Percentiles rank a stretch among this genome's conserved stretches.
Conservation (phyloP, 78 protist species). For the Pigoraptor vietnamica region DNA sequence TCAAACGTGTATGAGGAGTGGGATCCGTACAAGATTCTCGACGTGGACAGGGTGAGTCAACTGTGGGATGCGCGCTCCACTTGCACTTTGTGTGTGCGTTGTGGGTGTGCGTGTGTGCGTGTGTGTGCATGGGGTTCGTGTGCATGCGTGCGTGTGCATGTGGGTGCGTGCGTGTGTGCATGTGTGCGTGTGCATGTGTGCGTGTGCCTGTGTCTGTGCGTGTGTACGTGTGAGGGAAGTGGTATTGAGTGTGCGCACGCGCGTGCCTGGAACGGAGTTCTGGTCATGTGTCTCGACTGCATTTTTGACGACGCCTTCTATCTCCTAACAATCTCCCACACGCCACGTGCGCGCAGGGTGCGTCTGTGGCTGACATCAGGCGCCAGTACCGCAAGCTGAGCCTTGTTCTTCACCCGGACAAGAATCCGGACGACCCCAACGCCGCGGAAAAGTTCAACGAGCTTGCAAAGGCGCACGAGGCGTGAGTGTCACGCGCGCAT, state of each 20-base stretch:
- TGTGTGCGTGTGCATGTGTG: no score
- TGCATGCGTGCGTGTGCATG: no score
- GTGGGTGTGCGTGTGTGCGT: not conserved
- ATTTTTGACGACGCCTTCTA: no score
- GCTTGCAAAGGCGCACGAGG: constrained; percentile 48
- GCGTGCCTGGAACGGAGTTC: no score
- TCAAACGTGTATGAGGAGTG: not conserved
- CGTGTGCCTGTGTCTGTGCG: no score
- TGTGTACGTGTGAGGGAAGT: no score
- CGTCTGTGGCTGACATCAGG: not conserved
- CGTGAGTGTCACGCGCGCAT: not conserved
- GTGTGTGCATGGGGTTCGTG: not conserved
- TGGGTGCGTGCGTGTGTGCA: no score
- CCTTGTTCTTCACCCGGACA: not conserved
- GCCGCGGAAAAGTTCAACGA: constrained; percentile 24
- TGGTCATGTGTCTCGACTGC: no score
- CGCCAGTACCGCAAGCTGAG: not conserved
- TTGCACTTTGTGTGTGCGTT: not conserved
- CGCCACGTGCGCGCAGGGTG: no score
- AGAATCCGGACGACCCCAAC: constrained; percentile 6
- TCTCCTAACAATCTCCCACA: no score
- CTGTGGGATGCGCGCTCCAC: no score
- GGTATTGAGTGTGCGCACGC: no score
- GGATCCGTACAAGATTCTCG: not conserved
- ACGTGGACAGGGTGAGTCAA: not conserved